Evolutionary conservation across 805 yeast genomes (phyloP).

Genomic region (Yamadazyma ubonensis): DNA sequence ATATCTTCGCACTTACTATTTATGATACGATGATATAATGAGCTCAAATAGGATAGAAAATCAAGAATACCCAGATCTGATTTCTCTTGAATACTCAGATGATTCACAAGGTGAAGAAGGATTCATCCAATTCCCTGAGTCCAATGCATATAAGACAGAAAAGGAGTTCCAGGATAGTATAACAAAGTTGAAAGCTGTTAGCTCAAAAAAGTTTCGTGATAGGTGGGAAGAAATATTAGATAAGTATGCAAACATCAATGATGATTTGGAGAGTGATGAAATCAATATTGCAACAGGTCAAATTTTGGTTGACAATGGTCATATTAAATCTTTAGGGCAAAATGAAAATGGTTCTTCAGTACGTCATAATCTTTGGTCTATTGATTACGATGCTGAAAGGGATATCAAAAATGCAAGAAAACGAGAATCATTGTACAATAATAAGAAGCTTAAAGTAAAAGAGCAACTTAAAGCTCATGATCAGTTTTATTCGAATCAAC

Average conservation of each 20-base stretch:
- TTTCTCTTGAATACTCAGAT: slow-evolving; percentile 10
- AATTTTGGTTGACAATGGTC: slow-evolving; percentile 67
- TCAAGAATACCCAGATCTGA: slow-evolving; percentile 8
- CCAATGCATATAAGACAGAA: slow-evolving; percentile 11
- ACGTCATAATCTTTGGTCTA: slow-evolving; percentile 34
- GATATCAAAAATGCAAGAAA: slow-evolving; percentile 14
- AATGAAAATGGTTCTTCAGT: slow-evolving; percentile 11
- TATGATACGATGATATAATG: slow-evolving; percentile 1
- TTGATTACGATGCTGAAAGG: slow-evolving; percentile 29
- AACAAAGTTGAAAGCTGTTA: slow-evolving; percentile 26
- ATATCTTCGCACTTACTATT: neutral
- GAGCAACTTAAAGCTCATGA: slow-evolving; percentile 17
- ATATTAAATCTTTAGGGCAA: slow-evolving; percentile 47
- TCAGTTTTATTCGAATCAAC: neutral
- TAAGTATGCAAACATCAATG: slow-evolving; percentile 49
- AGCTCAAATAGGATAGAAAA: neutral
- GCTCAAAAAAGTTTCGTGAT: slow-evolving; percentile 24
- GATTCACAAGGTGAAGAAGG: slow-evolving; percentile 4
- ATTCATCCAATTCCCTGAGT: neutral
- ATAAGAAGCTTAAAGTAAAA: slow-evolving; percentile 16
- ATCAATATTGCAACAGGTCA: slow-evolving; percentile 65
- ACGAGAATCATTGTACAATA: slow-evolving; percentile 12
- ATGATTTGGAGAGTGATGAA: slow-evolving; percentile 57
- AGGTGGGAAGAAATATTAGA: slow-evolving; percentile 55
- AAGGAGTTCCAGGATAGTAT: slow-evolving; percentile 24